A percentile compares a stretch with the other conserved stretches of the same genome.
Evolutionary conservation across 1,139 yeast species (phyloP).

Genomic region (Wickerhamomyces sp.): DNA sequence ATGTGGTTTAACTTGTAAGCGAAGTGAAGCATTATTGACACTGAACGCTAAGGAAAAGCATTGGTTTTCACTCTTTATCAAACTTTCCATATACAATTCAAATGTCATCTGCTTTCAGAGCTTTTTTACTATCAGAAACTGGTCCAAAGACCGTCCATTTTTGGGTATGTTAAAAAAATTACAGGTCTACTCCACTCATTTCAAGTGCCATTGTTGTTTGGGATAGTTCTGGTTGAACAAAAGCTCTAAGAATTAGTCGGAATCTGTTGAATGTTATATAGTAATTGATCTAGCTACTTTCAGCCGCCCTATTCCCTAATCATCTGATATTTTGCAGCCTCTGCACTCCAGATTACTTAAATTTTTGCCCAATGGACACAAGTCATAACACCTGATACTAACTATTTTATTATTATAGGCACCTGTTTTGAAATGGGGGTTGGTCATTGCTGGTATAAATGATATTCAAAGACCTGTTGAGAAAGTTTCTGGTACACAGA

Average conservation of each 20-base stretch:
- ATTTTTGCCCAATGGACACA: not conserved
- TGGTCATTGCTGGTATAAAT: constrained; percentile 85
- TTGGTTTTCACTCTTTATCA: not conserved
- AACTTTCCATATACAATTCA: not conserved
- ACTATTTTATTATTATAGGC: constrained; percentile 8
- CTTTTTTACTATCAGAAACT: constrained; percentile 79
- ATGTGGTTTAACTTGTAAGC: too few relatives aligned
- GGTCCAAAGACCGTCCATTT: constrained; percentile 96
- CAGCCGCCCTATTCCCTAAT: too few relatives aligned
- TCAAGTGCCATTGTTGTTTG: not conserved
- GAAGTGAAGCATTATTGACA: too few relatives aligned
- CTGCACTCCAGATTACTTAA: too few relatives aligned
- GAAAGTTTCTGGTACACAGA: constrained; percentile 87
- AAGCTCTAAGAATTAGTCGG: too few relatives aligned
- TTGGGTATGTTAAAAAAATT: constrained; percentile 50
- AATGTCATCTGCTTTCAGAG: constrained; percentile 58
- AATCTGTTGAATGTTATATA: too few relatives aligned
- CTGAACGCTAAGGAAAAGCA: too few relatives aligned
- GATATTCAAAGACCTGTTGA: constrained; percentile 91
- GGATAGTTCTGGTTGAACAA: too few relatives aligned
- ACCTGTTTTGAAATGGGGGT: constrained; percentile 57
- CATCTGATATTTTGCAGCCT: too few relatives aligned
- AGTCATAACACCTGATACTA: not conserved
- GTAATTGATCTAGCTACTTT: not conserved
- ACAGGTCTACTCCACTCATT: not conserved